phyloP scores from a whole-genome alignment of 139 green algal species.

The Pleodorina starrii region DNA sequence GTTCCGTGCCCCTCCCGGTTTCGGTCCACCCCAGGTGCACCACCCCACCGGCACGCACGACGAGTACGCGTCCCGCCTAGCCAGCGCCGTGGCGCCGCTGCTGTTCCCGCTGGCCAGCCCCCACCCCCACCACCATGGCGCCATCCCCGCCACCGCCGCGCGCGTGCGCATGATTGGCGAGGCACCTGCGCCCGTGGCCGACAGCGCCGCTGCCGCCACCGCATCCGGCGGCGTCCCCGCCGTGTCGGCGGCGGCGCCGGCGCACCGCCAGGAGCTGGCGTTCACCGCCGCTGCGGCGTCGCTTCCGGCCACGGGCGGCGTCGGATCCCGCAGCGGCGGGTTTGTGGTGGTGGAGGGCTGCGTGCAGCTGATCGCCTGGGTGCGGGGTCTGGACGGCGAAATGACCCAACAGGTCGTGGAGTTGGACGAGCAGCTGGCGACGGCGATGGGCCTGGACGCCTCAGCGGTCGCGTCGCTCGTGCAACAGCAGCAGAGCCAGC shows the following conservation, averaged over 20 bases:
- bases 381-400: neutral
- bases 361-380: constrained; percentile 51
- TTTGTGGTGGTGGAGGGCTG: constrained; percentile 44
- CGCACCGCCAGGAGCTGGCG: too few species aligned
- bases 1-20: neutral
- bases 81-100: neutral
- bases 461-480: neutral
- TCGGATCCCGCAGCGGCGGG: neutral
- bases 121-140: neutral
- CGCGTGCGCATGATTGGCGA: too few species aligned
- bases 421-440: constrained; percentile 25
- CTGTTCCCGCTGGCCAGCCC: neutral
- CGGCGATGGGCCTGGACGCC: constrained; percentile 23
- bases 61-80: constrained; percentile 21
- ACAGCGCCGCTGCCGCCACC: too few species aligned
- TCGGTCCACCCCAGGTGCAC: neutral
- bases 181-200: too few species aligned
- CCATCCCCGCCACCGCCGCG: neutral
- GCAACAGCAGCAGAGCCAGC: neutral
- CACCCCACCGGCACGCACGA: constrained; percentile 33
- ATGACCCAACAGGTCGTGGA: constrained; percentile 31
- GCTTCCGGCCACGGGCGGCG: neutral
- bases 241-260: neutral
- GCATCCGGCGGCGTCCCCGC: too few species aligned
- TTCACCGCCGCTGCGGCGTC: too few species aligned